Evolutionary conservation across 441 rosid species (phyloP), one percentile per base, ranked within the genome.

Genomic region (Pelargonium exstipulatum): DNA sequence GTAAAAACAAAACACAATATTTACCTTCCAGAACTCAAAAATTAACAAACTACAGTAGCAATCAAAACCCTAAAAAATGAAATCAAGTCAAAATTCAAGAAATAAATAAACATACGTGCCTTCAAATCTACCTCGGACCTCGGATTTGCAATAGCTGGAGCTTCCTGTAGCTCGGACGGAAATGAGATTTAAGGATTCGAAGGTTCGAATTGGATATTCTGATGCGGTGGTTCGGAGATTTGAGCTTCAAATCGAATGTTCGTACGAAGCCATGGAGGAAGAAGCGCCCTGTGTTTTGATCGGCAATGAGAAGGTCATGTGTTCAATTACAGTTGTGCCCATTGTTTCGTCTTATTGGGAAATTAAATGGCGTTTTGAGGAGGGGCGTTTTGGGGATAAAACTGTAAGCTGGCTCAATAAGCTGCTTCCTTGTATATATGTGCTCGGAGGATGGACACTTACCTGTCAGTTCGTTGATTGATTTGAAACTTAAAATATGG

Each of bases 201-300:
- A 64, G 35, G 43, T 18, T 43, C 63, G 67, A 79, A 83, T 73
- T 78, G 75, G 74, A 71, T 66, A 71, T 73, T 62, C 71, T 48
- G 18, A 69, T n/a, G 61, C 61, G 71, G 65, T 71, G 76, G 62
- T 55, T 61, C 64, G 9, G 68, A 69, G 75, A 72, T 61, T 78
- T 78, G 35, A 81, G 80, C 77, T 81, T 70, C 73, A 72, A 86
- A 86, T 85, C 88, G 88, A 81, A 81, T 69, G 86, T 86, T 79
- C 81, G 85, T 75, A 82, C 71, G 65, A 76, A 79, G 85, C 91
- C 89, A 85, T 78, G 87, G 90, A 84, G 84, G 88, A 74, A 74
- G 87, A 80, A 83, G 86, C 84, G 77, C 81, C 74, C 84, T 81
- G 90, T 81, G 82, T 90, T 87, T 85, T 90, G 94, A 90, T 93